Percentiles rank a stretch among this genome's conserved stretches.
phyloP scores from a whole-genome alignment of 2,329 filamentous ascomycete species.

The Leptodontidium sp. region DNA sequence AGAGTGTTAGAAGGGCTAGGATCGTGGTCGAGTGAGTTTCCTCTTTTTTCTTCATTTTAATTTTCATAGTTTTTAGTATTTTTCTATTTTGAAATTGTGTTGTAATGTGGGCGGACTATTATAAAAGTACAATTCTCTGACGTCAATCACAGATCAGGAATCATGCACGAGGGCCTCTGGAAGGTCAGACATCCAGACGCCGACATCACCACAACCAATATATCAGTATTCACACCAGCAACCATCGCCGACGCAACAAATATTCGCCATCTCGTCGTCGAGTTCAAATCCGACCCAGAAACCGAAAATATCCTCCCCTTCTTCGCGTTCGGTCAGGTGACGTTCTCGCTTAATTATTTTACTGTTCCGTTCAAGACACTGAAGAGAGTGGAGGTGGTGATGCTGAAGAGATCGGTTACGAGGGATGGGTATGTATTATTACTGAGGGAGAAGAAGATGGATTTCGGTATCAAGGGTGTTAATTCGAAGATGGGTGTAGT shows the following conservation, averaged over 20 bases:
- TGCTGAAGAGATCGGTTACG: neutral
- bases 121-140: neutral
- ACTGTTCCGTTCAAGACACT: neutral
- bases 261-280: neutral
- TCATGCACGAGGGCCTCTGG: conserved; percentile 6
- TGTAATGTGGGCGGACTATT: neutral
- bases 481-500: conserved; percentile 11
- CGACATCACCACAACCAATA: neutral
- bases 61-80: neutral
- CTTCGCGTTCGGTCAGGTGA: neutral
- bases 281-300: neutral
- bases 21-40: conserved; percentile 2
- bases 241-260: neutral
- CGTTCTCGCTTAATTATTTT: conserved; percentile 6
- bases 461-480: conserved; percentile 6
- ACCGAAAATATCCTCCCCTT: conserved; percentile 7
- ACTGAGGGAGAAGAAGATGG: conserved; percentile 13
- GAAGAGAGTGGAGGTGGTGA: conserved; percentile 4
- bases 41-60: neutral
- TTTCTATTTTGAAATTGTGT: neutral
- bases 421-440: neutral
- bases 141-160: conserved; percentile 1
- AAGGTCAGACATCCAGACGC: neutral
- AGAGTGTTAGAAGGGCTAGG: conserved; percentile 5
- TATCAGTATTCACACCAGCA: neutral